These are phyloP conservation scores for Lojkania enalia DNA, from an alignment of 2,329 filamentous ascomycete genomes.

Conservation along the genomic window DNA sequence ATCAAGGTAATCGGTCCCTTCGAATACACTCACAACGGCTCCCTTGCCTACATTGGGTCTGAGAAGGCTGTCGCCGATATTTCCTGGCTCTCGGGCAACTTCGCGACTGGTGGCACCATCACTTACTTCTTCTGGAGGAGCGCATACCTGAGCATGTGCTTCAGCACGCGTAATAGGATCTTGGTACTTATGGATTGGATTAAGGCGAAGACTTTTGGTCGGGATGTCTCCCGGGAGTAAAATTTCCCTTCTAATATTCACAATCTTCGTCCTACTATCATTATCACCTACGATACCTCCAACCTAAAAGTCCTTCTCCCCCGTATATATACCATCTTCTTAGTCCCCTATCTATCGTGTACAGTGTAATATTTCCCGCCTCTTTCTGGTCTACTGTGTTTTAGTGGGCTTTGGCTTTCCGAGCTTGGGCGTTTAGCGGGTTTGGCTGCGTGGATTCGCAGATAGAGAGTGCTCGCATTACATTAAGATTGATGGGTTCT, in stretches of 20 bases:
- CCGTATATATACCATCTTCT: neutral
- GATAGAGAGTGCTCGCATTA: too few relatives aligned
- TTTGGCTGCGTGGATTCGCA: too few relatives aligned
- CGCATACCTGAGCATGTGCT: constrained; percentile 99
- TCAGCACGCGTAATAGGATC: constrained; percentile 95
- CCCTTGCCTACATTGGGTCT: constrained; percentile 94
- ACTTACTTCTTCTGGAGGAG: constrained; percentile 99
- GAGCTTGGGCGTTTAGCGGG: too few relatives aligned
- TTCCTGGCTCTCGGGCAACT: constrained; percentile 94
- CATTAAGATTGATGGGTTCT: too few relatives aligned
- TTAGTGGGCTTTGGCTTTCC: too few relatives aligned
- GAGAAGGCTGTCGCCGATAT: constrained; percentile 98
- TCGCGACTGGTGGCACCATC: constrained; percentile 88
- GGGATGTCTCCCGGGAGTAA: constrained; percentile 85
- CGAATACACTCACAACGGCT: constrained; percentile 97
- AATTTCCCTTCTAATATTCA: constrained; percentile 2
- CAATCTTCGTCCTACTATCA: constrained; percentile 9
- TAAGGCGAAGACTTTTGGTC: constrained; percentile 95
- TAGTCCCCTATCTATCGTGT: neutral
- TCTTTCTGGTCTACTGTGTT: too few relatives aligned
- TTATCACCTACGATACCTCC: neutral
- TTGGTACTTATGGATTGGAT: constrained; percentile 93
- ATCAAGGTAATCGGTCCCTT: constrained; percentile 97
- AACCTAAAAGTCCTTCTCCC: neutral
- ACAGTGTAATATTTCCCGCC: neutral